phyloP scores from a whole-genome alignment of 2,329 filamentous ascomycete species.

The Amauroascus niger region DNA sequence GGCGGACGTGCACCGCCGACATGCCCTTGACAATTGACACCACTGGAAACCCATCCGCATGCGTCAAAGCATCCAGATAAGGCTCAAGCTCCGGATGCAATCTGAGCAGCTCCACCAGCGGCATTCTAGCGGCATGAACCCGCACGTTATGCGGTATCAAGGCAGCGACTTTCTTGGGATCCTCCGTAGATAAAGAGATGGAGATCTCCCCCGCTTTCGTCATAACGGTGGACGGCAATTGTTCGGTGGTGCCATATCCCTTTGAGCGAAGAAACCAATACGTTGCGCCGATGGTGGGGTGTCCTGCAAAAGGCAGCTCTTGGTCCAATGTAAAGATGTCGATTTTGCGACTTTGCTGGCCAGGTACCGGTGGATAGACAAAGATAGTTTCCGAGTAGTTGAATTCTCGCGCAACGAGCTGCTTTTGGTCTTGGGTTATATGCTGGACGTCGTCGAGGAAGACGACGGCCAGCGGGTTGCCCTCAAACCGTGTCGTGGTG shows the following conservation, averaged over 20 bases:
- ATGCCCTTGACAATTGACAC: conserved; percentile 64
- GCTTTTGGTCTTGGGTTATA: conserved; percentile 47
- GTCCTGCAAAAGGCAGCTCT: conserved; percentile 55
- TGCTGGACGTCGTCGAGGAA: conserved; percentile 36
- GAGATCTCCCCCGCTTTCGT: conserved; percentile 40
- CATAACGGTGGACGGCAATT: conserved; percentile 16
- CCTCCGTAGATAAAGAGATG: conserved; percentile 27
- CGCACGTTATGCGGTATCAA: conserved; percentile 59
- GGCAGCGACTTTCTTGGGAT: conserved; percentile 45
- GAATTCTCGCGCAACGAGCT: conserved; percentile 52
- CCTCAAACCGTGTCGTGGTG: conserved; percentile 35
- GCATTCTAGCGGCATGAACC: conserved; percentile 42
- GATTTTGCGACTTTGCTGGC: conserved; percentile 43
- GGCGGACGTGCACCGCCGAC: conserved; percentile 38
- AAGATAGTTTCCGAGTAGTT: conserved; percentile 58
- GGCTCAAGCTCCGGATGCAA: conserved; percentile 21
- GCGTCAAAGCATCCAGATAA: conserved; percentile 17
- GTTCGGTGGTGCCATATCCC: conserved; percentile 4
- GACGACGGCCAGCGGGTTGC: conserved; percentile 54
- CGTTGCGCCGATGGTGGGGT: conserved; percentile 52
- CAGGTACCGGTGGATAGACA: conserved; percentile 41
- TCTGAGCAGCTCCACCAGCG: conserved; percentile 21
- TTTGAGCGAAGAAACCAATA: conserved; percentile 34
- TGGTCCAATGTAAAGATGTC: conserved; percentile 50
- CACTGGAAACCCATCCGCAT: conserved; percentile 36